phyloP scores from a whole-genome alignment of 371 early-diverging fungal genomes.

The Lichtheimia corymbifera region DNA sequence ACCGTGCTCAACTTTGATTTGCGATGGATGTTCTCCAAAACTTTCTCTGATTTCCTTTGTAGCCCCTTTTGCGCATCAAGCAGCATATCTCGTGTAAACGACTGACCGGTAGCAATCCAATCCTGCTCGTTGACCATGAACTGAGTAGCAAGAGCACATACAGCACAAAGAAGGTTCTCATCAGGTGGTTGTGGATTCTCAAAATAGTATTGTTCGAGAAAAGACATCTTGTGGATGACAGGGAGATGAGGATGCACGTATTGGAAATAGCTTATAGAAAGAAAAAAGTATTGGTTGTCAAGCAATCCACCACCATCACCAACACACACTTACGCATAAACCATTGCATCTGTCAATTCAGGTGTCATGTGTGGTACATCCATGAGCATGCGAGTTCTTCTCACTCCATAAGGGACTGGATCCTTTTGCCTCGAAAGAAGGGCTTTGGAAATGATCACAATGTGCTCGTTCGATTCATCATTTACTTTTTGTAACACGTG shows the following conservation, averaged over 20 bases:
- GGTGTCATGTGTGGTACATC: slow-evolving; percentile 28
- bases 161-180: slow-evolving; percentile 31
- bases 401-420: too few relatives aligned
- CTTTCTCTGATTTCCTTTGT: slow-evolving; percentile 20
- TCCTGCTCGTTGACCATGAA: slow-evolving; percentile 12
- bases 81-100: slow-evolving; percentile 7
- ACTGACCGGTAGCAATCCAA: background rate
- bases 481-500: slow-evolving; percentile 37
- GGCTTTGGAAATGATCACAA: slow-evolving; percentile 16
- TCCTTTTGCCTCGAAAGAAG: slow-evolving; percentile 24
- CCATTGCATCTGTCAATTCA: slow-evolving; percentile 29
- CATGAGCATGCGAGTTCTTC: slow-evolving; percentile 7
- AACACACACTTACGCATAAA: slow-evolving; percentile 26
- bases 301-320: too few relatives aligned
- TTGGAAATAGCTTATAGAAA: slow-evolving; percentile 33
- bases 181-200: slow-evolving; percentile 34
- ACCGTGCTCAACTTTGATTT: slow-evolving; percentile 41
- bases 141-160: slow-evolving; percentile 25
- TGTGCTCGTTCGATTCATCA: slow-evolving; percentile 35
- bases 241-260: slow-evolving; percentile 30
- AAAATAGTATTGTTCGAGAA: slow-evolving; percentile 40
- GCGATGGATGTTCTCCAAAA: slow-evolving; percentile 24
- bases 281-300: background rate
- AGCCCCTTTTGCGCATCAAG: slow-evolving; percentile 11
- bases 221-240: slow-evolving; percentile 38